Evolutionary conservation across 2,329 filamentous ascomycete species (phyloP).

Genomic region (Lasiodiplodia theobromae): DNA sequence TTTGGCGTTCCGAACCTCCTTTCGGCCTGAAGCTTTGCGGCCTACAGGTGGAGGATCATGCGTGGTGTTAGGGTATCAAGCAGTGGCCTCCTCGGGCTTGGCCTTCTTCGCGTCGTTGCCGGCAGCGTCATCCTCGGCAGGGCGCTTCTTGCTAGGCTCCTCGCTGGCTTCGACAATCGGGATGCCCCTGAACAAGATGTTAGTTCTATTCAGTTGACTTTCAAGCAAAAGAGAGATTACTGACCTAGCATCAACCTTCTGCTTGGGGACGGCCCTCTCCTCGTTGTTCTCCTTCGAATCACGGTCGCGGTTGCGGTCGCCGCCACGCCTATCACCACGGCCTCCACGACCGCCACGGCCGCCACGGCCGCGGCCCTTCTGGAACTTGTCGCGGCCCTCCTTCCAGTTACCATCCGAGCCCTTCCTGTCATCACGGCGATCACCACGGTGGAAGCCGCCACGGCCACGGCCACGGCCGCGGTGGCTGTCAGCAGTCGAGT

Average conservation of each 20-base stretch:
- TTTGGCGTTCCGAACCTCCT: neutral
- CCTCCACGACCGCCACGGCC: slow-evolving; percentile 30
- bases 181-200: slow-evolving; percentile 42
- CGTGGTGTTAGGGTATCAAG: slow-evolving; percentile 15
- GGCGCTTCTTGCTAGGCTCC: slow-evolving; percentile 50
- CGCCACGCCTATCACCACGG: slow-evolving; percentile 34
- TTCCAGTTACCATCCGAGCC: slow-evolving; percentile 35
- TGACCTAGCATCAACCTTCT: slow-evolving; percentile 26
- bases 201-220: slow-evolving; percentile 10
- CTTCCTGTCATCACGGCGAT: slow-evolving; percentile 36
- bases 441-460: slow-evolving; percentile 35
- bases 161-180: slow-evolving; percentile 32
- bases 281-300: slow-evolving; percentile 24
- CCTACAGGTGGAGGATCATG: neutral
- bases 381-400: slow-evolving; percentile 40
- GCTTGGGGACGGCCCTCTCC: slow-evolving; percentile 26
- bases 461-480: slow-evolving; percentile 39
- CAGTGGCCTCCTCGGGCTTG: slow-evolving; percentile 39
- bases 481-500: slow-evolving; percentile 34
- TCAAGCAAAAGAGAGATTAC: slow-evolving; percentile 34
- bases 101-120: slow-evolving; percentile 56
- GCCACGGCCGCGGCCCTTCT: slow-evolving; percentile 36
- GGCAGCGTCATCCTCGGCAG: slow-evolving; percentile 50
- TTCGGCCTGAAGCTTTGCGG: neutral
- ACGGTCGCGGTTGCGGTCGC: slow-evolving; percentile 32